These are phyloP conservation scores for Pleoardoris graminearum DNA, from an alignment of 2,329 filamentous ascomycete species.

Conservation along the genomic window DNA sequence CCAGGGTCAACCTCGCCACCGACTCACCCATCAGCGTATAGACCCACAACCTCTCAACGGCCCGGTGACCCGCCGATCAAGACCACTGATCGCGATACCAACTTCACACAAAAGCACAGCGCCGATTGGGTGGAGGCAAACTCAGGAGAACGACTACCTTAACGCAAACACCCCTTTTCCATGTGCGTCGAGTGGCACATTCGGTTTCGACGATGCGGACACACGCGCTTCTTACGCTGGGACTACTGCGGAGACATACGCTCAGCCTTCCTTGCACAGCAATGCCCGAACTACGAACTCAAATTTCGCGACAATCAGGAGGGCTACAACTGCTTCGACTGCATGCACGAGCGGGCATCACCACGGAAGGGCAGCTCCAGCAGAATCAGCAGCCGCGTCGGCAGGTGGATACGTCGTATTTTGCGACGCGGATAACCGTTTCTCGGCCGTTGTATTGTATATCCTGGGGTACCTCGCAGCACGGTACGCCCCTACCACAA, in stretches of 20 bases:
- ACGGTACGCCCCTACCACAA: constrained; percentile 12
- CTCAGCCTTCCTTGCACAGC: neutral
- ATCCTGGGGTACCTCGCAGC: neutral
- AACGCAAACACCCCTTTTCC: neutral
- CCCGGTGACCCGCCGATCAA: neutral
- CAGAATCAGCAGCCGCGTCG: neutral
- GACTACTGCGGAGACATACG: constrained; percentile 7
- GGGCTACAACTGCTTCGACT: constrained; percentile 15
- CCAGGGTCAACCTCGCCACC: neutral
- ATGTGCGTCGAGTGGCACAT: constrained; percentile 8
- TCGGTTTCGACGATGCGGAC: constrained; percentile 9
- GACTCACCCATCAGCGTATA: neutral
- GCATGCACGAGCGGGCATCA: constrained; percentile 10
- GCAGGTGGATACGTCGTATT: neutral
- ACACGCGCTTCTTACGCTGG: constrained; percentile 8
- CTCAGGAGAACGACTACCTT: neutral
- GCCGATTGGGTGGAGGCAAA: neutral
- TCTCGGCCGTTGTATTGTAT: neutral
- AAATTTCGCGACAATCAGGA: constrained; percentile 9
- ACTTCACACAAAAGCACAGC: neutral
- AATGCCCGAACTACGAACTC: neutral
- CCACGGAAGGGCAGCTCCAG: neutral
- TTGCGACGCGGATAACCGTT: neutral
- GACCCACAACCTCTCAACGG: neutral
- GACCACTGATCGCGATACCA: neutral